Percentiles rank a stretch among this genome's conserved stretches.
Conservation (phyloP, 1,284 basidiomycete species). For the Cutaneotrichosporon cutaneum region DNA sequence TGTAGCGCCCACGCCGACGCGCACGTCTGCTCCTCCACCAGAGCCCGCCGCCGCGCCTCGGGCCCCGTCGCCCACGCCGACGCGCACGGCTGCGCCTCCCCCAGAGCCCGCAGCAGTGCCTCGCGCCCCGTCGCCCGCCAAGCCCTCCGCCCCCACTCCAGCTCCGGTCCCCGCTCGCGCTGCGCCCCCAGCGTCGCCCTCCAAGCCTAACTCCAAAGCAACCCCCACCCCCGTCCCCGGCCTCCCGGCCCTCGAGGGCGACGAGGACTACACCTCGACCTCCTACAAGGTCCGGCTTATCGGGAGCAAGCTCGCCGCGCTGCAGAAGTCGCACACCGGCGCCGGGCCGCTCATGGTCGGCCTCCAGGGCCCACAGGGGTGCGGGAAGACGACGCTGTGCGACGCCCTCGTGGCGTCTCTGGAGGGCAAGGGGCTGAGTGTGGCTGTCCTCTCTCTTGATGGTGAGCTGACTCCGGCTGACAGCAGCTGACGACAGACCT, state of each 20-base stretch:
- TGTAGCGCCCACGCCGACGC: background rate
- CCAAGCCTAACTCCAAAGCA: background rate
- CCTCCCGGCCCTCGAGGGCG: constrained; percentile 25
- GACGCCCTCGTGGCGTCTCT: constrained; percentile 34
- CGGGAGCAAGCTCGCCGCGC: constrained; percentile 30
- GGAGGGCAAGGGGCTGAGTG: constrained; percentile 21
- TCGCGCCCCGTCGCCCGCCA: background rate
- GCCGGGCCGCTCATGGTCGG: constrained; percentile 30
- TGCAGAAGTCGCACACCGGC: constrained; percentile 27
- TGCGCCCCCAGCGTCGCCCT: background rate
- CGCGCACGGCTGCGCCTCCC: background rate
- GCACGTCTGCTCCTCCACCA: background rate
- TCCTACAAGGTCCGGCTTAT: constrained; percentile 45
- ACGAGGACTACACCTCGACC: constrained; percentile 36
- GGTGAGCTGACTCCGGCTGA: constrained; percentile 20
- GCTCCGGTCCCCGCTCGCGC: constrained; percentile 6
- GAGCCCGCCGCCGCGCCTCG: background rate
- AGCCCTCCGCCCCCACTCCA: background rate
- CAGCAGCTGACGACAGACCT: constrained; percentile 31
- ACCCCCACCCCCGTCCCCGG: constrained; percentile 5
- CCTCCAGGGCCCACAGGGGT: constrained; percentile 28
- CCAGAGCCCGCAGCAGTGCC: background rate
- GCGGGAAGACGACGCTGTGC: constrained; percentile 45
- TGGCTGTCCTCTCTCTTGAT: constrained; percentile 43
- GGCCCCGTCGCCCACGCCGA: background rate